These are phyloP conservation scores for Scutellaria minor DNA, from an alignment of 257 asterid species.

Conservation along the genomic window DNA sequence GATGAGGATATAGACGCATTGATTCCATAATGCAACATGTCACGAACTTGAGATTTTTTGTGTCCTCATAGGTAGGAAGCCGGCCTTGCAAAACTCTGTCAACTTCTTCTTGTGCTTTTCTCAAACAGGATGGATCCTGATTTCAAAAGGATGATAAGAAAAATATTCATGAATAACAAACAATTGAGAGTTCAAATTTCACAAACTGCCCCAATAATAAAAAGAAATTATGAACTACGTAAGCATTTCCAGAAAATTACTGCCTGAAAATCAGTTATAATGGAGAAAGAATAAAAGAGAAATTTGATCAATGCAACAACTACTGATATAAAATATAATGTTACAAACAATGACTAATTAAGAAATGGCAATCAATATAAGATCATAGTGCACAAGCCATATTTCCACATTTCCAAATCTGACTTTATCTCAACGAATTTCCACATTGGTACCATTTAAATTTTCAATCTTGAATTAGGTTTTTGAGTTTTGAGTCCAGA, in stretches of 20 bases:
- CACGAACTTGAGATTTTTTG: conserved; percentile 82
- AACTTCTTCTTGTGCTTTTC: conserved; percentile 90
- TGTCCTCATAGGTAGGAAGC: conserved; percentile 81
- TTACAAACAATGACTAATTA: not conserved
- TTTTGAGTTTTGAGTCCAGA: not conserved
- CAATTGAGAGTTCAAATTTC: conserved; percentile 4
- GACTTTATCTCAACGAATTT: not conserved
- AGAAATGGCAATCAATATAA: not conserved
- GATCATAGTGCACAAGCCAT: not conserved
- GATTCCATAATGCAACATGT: conserved; percentile 89
- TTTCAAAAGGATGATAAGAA: not conserved
- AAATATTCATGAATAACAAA: conserved; percentile 30
- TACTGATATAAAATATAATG: conserved; percentile 3
- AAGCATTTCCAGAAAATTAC: not conserved
- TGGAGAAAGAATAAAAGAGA: not conserved
- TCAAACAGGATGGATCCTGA: conserved; percentile 71
- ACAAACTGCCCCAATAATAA: not conserved
- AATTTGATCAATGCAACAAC: not conserved
- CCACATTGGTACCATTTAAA: not conserved
- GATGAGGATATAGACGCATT: conserved; percentile 95
- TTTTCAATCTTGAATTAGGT: not conserved
- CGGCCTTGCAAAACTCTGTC: conserved; percentile 80
- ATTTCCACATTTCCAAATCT: not conserved
- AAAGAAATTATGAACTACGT: conserved; percentile 1
- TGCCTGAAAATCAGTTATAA: not conserved